phyloP scores from a whole-genome alignment of 2,329 filamentous ascomycete genomes.

The Pseudocercospora musae region DNA sequence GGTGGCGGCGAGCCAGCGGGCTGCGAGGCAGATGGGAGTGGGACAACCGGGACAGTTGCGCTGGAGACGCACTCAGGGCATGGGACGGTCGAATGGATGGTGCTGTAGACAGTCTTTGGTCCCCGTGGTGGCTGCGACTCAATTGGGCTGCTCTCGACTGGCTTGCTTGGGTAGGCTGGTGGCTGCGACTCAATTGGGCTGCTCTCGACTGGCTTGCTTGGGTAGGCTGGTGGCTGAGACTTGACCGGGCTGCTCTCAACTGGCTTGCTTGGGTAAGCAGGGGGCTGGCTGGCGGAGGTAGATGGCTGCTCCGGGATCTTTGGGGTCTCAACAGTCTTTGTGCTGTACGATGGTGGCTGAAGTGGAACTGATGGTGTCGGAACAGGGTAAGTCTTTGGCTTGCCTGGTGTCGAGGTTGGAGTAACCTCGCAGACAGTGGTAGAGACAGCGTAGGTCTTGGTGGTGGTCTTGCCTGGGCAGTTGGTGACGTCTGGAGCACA shows the following conservation, averaged over 20 bases:
- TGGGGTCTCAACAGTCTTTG: neutral
- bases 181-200: neutral
- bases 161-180: neutral
- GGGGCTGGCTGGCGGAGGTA: neutral
- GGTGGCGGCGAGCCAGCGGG: neutral
- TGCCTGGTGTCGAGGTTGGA: neutral
- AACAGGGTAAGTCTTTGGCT: neutral
- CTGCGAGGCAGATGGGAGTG: neutral
- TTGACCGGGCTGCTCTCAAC: neutral
- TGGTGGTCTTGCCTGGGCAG: slow-evolving; percentile 32
- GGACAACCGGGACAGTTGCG: slow-evolving; percentile 6
- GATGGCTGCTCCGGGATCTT: neutral
- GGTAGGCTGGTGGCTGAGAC: neutral
- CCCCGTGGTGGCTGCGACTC: neutral
- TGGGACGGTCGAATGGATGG: slow-evolving; percentile 4
- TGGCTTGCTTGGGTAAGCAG: neutral
- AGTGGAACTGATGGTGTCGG: neutral
- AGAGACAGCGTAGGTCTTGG: slow-evolving; percentile 12
- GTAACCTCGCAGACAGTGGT: slow-evolving; percentile 11
- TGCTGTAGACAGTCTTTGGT: neutral
- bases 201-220: neutral
- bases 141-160: neutral
- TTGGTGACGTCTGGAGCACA: slow-evolving; percentile 37
- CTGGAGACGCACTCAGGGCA: slow-evolving; percentile 4
- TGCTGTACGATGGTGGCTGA: neutral